Evolutionary conservation across 1,284 basidiomycete species (phyloP), one percentile per base, ranked within the genome.

Genomic region (Sporisorium exsertum): DNA sequence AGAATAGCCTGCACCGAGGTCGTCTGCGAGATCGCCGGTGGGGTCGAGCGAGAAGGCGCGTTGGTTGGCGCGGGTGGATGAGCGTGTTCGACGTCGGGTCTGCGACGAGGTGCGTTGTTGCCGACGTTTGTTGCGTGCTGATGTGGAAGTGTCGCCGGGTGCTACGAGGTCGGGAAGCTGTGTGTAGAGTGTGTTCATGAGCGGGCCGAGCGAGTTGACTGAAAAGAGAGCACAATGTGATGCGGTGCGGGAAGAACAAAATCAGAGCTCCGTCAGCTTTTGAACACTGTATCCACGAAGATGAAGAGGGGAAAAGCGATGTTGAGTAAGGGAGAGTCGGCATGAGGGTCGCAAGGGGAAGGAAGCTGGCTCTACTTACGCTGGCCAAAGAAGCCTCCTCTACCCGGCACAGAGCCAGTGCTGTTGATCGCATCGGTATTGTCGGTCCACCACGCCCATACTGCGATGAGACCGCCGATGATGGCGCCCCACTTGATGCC

Each of bases 401-500:
- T 35, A 18, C 49, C 42, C 15, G 60, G 64, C 18, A 56, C 57
- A 2, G 64, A 50, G n/a, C 74, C 66, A 5, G 71, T 67, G 47
- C 75, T 70, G 43, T 65, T 51, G 43, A 79, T 64, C 10, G 76
- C 76, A 37, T 73, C 76, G 10, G 64, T 58, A 20, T 74, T 72
- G 26, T 77, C 77, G 7, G 65, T 73, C 73, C 74, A 81, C 74
- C 77, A 79, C 12, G 78, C 75, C 72, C 76, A 81, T 6, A 81
- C 22, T 16, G 79, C 79, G 29, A 81, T 75, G 46, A 64, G 49
- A 13, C 51, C 67, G 15, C 78, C 78, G 16, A 81, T 59, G 46
- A 81, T 73, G 20, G 73, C 74, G 16, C 79, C 79, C 75, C 78
- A 81, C 55, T 79, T 81, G 75, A 81, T 69, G 6, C 74, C 75